Base-by-base conservation (phyloP, 2,329 filamentous ascomycete species). In the Colletotrichum plurivorum region DNA sequence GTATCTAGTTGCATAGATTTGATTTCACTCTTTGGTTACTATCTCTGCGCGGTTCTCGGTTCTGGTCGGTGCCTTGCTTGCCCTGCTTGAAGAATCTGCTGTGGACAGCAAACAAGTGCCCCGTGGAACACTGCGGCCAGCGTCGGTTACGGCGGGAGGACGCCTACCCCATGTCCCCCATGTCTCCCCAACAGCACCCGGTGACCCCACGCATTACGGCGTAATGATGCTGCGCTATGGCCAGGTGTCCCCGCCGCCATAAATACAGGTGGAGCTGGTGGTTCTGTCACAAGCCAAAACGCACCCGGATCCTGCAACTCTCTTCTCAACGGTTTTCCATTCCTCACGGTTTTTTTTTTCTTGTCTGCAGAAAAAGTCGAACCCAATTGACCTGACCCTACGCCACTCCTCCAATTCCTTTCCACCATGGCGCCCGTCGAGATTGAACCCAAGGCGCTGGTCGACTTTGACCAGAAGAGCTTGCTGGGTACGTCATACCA, bases 381-480 rank as follows among this genome's bases (percentile, higher is more conserved):
- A 36, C 31, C 7, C 31, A 20, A 39, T 53, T 25, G 31, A 54
- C 18, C 41, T 22, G 22, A 25, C n/a, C 12, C 48, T 9, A 43
- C 10, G 55, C 18, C 5, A n/a, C 45, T 46, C 25, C 36, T 9
- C 52, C 36, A n/a, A 43, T 31, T 25, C 13, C 12, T 43, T 58
- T 41, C 12, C 73, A 73, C 71, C 72, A 85, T 87, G 84, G 78
- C 77, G 59, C 72, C 76, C 61, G 69, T 76, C 66, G 72, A 80
- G 72, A 75, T 79, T 67, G 73, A 79, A 43, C 71, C 78, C 55
- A 75, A 77, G 70, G 79, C 85, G 71, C 73, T 89, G 78, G 83
- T 94, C 73, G 89, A 94, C 78, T 85, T 93, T 65, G 84, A 84
- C 79, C 89, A 93, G 82, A 85, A 83, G 79, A 92, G 90, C 80